Evolutionary conservation across 441 rosid species (phyloP), one percentile per base, ranked within the genome.

Genomic region (Flueggea neowawraea): DNA sequence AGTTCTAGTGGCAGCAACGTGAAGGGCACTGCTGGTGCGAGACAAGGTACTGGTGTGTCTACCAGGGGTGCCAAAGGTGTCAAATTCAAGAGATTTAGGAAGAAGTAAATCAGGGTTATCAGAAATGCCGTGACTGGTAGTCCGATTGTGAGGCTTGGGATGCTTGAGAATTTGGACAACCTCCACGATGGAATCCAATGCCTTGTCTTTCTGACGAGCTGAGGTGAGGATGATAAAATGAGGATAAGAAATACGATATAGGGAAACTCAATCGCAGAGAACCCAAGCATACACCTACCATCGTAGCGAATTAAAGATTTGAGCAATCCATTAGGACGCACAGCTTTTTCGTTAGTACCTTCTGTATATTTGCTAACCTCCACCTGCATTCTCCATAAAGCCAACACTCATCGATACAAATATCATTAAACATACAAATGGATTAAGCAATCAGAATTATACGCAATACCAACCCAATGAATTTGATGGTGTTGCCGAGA

Each of bases 291-390:
- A 32, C 14, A 12, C 68, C 70, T 65, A 91, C 99, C 96, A 65
- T 95, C 99, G 61, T 95, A 95, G 64, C 94, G 95, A 66, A 95
- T 95, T 53, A 95, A 71, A 47, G 97, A 89, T 71, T 80, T 77
- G 12, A 95, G 80, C 82, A 86, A 78, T 70, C 99, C 98, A 64
- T 95, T 95, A 22, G 99, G 98, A 58, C 97, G 90, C 64, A 95
- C 13, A 54, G 68, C 88, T 66, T 81, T 89, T 44, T 95, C 88
- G 52, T 78, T 81, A 41, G 83, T 57, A 13, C 98, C 99, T 82
- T 95, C 97, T 0, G 99, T 95, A 77, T 83, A 83, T 70, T 95
- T 95, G 86, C 93, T 95, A 63, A 95, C 97, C 79, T 91, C 95
- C 53, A 95, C 99, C 85, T 91, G 99, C 99, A 95, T 95, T 69